Percentiles rank a stretch among this genome's conserved stretches.
These are phyloP conservation scores for Sugiyamaella paludigena DNA, from an alignment of 1,139 yeast species.

Conservation along the genomic window DNA sequence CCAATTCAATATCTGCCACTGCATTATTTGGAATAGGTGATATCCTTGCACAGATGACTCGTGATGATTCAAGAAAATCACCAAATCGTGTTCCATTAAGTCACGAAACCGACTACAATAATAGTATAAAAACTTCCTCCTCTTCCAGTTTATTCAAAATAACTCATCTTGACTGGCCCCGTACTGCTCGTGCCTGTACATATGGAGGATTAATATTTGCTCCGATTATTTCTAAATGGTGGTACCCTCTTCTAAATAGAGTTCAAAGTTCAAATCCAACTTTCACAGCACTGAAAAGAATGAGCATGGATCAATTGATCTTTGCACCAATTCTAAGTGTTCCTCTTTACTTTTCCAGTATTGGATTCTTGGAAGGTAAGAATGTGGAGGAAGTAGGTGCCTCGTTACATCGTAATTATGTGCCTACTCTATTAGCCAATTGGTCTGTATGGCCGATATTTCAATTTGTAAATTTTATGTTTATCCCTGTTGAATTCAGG, in stretches of 20 bases:
- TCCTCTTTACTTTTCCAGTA: constrained; percentile 54
- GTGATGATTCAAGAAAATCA: constrained; percentile 15
- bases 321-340: constrained; percentile 64
- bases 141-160: not conserved
- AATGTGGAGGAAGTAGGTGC: constrained; percentile 34
- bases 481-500: constrained; percentile 69
- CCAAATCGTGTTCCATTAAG: not conserved
- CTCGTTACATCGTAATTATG: constrained; percentile 29
- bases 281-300: constrained; percentile 43
- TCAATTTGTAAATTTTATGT: constrained; percentile 66
- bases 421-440: constrained; percentile 56
- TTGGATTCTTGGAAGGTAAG: constrained; percentile 63
- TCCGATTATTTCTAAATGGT: constrained; percentile 70
- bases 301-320: constrained; percentile 64
- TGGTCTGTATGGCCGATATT: constrained; percentile 90
- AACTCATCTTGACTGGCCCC: constrained; percentile 27
- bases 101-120: not conserved
- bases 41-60: constrained; percentile 57
- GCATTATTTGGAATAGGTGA: constrained; percentile 73
- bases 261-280: constrained; percentile 46
- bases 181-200: constrained; percentile 63
- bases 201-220: constrained; percentile 81
- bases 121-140: too few relatives aligned
- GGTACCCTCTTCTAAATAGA: constrained; percentile 62
- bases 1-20: constrained; percentile 33